These are phyloP conservation scores for Endocarpon pusillum DNA, from an alignment of 495 filamentous ascomycete species.

Conservation along the genomic window DNA sequence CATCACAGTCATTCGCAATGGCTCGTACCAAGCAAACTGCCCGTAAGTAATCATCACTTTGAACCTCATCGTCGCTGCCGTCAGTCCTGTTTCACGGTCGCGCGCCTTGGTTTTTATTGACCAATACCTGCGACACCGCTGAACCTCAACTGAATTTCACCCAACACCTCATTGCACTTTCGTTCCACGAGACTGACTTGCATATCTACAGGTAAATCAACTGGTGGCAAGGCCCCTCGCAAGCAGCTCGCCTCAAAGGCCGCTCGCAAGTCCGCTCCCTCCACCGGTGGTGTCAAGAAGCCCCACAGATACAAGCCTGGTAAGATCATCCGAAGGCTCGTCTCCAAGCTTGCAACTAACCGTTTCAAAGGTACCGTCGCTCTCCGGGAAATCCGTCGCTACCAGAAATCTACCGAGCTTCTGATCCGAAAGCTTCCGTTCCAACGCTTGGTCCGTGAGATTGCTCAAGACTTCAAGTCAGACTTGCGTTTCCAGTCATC, in stretches of 20 bases:
- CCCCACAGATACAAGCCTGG: slow-evolving; percentile 99
- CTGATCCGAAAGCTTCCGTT: slow-evolving; percentile 99
- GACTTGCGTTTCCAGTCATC: slow-evolving; percentile 99
- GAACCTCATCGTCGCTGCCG: slow-evolving; percentile 9
- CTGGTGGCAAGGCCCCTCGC: slow-evolving; percentile 97
- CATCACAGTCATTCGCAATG: slow-evolving; percentile 43
- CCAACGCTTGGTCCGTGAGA: slow-evolving; percentile 99
- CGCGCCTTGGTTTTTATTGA: slow-evolving; percentile 12
- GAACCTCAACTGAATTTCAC: slow-evolving; percentile 8
- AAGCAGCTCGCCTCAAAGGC: slow-evolving; percentile 92
- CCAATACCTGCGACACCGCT: slow-evolving; percentile 8
- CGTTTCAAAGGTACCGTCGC: slow-evolving; percentile 67
- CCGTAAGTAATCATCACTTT: slow-evolving; percentile 43
- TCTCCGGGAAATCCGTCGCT: slow-evolving; percentile 99
- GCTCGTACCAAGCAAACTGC: slow-evolving; percentile 99
- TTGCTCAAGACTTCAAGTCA: slow-evolving; percentile 99
- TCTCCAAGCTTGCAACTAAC: slow-evolving; percentile 16
- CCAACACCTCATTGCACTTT: slow-evolving; percentile 17
- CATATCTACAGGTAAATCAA: slow-evolving; percentile 59
- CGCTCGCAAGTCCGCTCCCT: slow-evolving; percentile 59
- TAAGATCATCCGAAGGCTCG: slow-evolving; percentile 23
- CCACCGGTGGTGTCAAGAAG: slow-evolving; percentile 96
- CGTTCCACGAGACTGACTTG: slow-evolving; percentile 3
- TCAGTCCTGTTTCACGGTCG: slow-evolving; percentile 11
- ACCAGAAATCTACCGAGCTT: slow-evolving; percentile 99